Conservation (phyloP, 768 basidiomycete species). For the Dacryopinax spathularia region DNA sequence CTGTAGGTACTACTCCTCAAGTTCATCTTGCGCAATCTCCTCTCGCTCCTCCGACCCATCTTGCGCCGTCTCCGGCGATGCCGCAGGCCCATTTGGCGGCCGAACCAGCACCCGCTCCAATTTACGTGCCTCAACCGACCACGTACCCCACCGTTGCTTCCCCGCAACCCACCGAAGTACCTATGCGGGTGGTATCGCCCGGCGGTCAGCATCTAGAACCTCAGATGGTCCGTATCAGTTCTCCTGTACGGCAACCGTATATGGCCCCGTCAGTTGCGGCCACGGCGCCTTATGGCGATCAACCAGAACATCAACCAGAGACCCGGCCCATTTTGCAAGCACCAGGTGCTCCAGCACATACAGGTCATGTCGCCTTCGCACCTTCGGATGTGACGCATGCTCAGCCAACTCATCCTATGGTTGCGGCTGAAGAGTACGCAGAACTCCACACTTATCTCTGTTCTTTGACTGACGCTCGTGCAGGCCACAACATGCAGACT, state of each 20-base stretch:
- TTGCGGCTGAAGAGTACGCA: neutral
- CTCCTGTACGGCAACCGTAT: neutral
- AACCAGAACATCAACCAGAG: neutral
- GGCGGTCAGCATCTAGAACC: conserved; percentile 1
- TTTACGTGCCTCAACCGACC: neutral
- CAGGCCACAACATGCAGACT: neutral
- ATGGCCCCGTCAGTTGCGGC: neutral
- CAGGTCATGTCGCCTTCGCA: neutral
- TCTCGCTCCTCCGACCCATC: neutral
- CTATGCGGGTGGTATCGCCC: neutral
- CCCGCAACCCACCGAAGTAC: neutral
- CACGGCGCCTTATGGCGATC: neutral
- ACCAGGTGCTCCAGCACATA: neutral
- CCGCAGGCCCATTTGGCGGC: neutral
- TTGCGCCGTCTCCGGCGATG: neutral
- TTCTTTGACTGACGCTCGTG: neutral
- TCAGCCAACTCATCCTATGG: neutral
- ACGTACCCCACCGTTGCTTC: neutral
- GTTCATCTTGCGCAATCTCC: neutral
- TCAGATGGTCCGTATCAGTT: neutral
- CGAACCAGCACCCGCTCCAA: neutral
- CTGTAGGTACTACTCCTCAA: too few relatives aligned
- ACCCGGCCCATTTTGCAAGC: neutral
- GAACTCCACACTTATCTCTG: neutral
- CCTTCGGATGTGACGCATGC: neutral